phyloP scores from a whole-genome alignment of 1,139 yeast species.

The Scheffersomyces segobiensis region DNA sequence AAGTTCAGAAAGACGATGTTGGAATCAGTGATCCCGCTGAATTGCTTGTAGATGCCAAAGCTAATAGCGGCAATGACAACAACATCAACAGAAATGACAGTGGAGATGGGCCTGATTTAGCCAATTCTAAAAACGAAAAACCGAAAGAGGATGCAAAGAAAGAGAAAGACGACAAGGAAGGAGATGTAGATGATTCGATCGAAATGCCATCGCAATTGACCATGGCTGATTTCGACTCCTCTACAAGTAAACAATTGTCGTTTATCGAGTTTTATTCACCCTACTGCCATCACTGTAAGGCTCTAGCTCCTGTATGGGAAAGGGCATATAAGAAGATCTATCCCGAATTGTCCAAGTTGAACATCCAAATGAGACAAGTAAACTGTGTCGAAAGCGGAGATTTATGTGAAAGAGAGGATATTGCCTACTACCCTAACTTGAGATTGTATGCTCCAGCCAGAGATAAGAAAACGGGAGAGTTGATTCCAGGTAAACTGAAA shows the following conservation, averaged over 20 bases:
- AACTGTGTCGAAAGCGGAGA: slow-evolving; percentile 75
- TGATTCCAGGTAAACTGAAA: slow-evolving; percentile 29
- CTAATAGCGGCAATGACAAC: background rate
- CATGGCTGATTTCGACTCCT: slow-evolving; percentile 41
- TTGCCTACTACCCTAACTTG: slow-evolving; percentile 57
- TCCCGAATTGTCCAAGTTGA: slow-evolving; percentile 35
- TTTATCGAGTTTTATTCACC: slow-evolving; percentile 28
- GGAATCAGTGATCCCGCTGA: background rate
- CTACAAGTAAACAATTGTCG: slow-evolving; percentile 48
- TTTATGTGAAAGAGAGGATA: slow-evolving; percentile 61
- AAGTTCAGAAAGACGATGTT: background rate
- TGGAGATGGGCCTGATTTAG: background rate
- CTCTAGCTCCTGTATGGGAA: slow-evolving; percentile 43
- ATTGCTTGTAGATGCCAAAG: background rate
- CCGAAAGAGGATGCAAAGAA: background rate
- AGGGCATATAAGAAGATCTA: slow-evolving; percentile 49
- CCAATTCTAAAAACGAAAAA: background rate
- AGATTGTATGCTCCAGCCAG: slow-evolving; percentile 58
- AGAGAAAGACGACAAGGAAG: slow-evolving; percentile 4
- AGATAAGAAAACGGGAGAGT: slow-evolving; percentile 27
- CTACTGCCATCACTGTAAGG: slow-evolving; percentile 68
- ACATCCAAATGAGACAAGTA: slow-evolving; percentile 64
- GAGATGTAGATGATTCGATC: slow-evolving; percentile 2
- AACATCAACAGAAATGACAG: background rate
- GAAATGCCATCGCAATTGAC: slow-evolving; percentile 29